Evolutionary conservation across 768 basidiomycete genomes (phyloP).

Genomic region (Lyophyllum semitale): DNA sequence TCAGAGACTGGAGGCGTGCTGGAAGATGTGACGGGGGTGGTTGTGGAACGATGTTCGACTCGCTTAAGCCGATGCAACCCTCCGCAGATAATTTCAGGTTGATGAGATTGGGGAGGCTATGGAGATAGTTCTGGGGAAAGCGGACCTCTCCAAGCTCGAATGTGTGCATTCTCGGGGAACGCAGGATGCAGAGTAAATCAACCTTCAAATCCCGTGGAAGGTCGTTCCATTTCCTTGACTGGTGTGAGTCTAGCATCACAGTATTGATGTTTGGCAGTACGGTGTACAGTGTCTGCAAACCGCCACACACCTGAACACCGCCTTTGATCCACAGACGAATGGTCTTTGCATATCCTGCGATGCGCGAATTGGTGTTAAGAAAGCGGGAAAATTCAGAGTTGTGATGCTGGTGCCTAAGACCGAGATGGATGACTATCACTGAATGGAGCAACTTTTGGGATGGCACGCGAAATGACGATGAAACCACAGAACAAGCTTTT

Average conservation of each 20-base stretch:
- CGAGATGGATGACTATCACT: neutral
- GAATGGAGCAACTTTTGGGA: neutral
- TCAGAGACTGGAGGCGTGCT: neutral
- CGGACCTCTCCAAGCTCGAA: neutral
- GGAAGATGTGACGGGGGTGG: neutral
- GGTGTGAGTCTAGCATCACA: neutral
- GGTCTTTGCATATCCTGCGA: neutral
- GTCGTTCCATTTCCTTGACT: neutral
- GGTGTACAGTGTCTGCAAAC: neutral
- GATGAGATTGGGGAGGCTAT: neutral
- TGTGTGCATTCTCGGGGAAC: neutral
- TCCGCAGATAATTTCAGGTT: neutral
- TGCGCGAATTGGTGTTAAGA: neutral
- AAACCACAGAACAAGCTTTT: neutral
- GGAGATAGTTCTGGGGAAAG: neutral
- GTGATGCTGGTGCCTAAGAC: neutral
- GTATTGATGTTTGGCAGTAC: neutral
- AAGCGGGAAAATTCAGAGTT: neutral
- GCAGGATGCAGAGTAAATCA: neutral
- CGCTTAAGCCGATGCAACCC: neutral
- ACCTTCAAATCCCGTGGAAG: neutral
- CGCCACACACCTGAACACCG: neutral
- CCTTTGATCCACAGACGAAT: neutral
- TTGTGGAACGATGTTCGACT: neutral
- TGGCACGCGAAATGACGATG: neutral